Evolutionary conservation across 2,329 filamentous ascomycete genomes (phyloP), one percentile per base, ranked within the genome.

Genomic region (Trichoderma harzianum): DNA sequence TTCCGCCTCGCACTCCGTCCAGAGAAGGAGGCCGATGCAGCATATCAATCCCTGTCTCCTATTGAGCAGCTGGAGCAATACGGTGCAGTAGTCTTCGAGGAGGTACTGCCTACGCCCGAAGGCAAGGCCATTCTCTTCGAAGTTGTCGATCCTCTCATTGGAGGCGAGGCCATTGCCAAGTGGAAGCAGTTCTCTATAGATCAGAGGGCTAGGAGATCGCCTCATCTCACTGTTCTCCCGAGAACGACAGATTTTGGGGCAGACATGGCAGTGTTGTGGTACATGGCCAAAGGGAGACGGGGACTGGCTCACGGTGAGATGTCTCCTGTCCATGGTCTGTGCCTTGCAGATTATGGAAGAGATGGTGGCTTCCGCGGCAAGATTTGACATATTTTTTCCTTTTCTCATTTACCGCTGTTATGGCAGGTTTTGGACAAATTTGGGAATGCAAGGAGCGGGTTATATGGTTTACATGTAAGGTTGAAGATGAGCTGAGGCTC

Each of bases 61-160:
- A 26, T 69, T 26, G 36, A 62, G 66, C 34, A 18, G 21, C 11
- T 69, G 2, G 16, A 69, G 57, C 57, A 62, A 21, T 28, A 62
- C 21, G 66, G 66, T 12, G 66, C 39, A 1, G 66, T 62, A 30
- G 57, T 69, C 2, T 69, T 69, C 24, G 66, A 62, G 3, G 66
- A 69, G 21, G 39, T 53, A 4, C 28, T 69, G 26, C 66, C 66
- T 16, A 36, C 57, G 8, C 66, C 66, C 3, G 66, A 69, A 18
- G 21, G 36, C 39, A 62, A 51, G 30, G 66, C 57, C n/a, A n/a
- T 69, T 51, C 66, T 69, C 6, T 69, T 61, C 7, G 66, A 69
- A 47, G 66, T 69, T 7, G 57, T 69, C 10, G 66, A 69, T 51
- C 57, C 66, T 10, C 66, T 62, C n/a, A 69, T 69, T 18, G 66